Evolutionary conservation across 208 protist genomes (phyloP).

Genomic region (Trypanosoma mega): DNA sequence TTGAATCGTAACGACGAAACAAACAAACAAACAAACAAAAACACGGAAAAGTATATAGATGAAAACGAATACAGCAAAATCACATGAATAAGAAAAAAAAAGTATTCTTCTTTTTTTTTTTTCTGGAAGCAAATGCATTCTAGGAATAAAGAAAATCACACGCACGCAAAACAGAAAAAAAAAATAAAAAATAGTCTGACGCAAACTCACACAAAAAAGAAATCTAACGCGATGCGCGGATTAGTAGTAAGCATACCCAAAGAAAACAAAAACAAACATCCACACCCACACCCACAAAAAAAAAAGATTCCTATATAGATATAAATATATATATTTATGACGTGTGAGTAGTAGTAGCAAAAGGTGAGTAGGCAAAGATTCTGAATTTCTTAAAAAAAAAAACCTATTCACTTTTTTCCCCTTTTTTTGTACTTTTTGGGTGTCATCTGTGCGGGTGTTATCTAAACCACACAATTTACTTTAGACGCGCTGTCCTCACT

Average conservation of each 20-base stretch:
- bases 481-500: too few species aligned
- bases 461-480: too few species aligned
- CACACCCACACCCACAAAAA: neutral
- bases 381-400: too few species aligned
- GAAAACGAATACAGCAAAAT: too few species aligned
- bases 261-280: neutral
- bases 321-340: neutral
- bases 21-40: too few species aligned
- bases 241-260: too few species aligned
- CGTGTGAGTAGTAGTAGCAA: neutral
- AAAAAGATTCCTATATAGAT: neutral
- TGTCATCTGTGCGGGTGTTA: too few species aligned
- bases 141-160: neutral
- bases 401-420: neutral
- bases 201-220: too few species aligned
- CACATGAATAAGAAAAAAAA: slow-evolving; percentile 8
- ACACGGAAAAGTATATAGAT: too few species aligned
- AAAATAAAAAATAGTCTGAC: slow-evolving; percentile 8
- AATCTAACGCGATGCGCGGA: too few species aligned
- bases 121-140: neutral
- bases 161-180: neutral
- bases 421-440: neutral
- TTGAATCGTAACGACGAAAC: too few species aligned
- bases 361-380: too few species aligned
- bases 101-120: neutral